Evolutionary conservation across 208 protist genomes (phyloP).

Genomic region (Acanthamoeba triangularis): DNA sequence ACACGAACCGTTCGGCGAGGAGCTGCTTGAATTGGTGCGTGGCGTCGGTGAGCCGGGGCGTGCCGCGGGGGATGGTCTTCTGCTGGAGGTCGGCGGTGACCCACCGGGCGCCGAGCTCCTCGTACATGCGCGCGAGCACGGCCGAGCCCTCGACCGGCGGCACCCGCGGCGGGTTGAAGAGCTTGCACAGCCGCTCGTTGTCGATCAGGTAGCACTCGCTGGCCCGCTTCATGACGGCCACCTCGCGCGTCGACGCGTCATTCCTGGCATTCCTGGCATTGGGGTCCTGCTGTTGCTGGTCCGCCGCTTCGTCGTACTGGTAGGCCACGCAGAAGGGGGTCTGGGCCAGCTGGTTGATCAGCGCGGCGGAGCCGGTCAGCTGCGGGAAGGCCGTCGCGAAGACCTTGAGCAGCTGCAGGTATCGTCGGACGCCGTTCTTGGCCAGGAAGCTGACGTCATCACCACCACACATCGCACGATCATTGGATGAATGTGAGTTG

Average conservation of each 20-base stretch:
- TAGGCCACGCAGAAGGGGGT: conserved; percentile 37
- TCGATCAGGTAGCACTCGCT: conserved; percentile 22
- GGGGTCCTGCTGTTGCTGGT: not conserved
- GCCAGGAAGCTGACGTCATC: not conserved
- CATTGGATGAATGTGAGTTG: too few relatives aligned
- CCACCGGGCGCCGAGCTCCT: not conserved
- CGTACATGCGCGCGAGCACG: conserved; percentile 7
- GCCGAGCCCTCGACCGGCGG: conserved; percentile 7
- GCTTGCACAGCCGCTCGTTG: conserved; percentile 19
- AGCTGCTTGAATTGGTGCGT: not conserved
- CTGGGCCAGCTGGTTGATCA: not conserved
- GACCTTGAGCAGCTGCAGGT: conserved; percentile 14
- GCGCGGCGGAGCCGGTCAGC: not conserved
- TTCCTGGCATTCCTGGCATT: not conserved
- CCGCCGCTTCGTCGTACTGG: not conserved
- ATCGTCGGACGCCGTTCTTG: conserved; percentile 3
- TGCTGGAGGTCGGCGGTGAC: conserved; percentile 30
- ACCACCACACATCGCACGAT: not conserved
- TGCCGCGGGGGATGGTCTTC: not conserved
- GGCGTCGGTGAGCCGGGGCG: not conserved
- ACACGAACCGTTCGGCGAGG: not conserved
- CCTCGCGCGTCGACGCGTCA: not conserved
- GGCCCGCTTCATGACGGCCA: conserved; percentile 25
- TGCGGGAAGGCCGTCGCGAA: conserved; percentile 34
- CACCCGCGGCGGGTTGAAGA: conserved; percentile 10